Base-by-base conservation (phyloP, 176 grass and related monocot genomes). In the Lolium rigidum region DNA sequence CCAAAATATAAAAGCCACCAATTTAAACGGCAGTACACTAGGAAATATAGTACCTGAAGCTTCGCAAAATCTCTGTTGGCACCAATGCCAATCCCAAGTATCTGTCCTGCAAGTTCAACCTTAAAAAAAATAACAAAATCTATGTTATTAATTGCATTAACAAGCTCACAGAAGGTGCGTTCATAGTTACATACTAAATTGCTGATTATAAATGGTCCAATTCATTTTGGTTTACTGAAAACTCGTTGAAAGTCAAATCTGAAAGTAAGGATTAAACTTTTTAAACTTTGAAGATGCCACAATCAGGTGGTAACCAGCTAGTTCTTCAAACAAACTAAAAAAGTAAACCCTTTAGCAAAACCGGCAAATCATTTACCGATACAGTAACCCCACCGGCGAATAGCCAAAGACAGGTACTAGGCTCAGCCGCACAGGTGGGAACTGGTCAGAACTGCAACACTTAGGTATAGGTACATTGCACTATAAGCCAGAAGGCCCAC, bases 81-180 rank as follows among this genome's bases (percentile, higher is more conserved):
- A 89, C 80, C 89, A 91, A 84, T 24, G 9, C 92, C 92, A 13
- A 66, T 89, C 71, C 92, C 92, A 51, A 94, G 76, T 87, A 94
- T 86, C 22, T 89, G 83, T 91, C 92, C 92, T 59, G 81, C 89
- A 68, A 94, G 82, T 91, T 94, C 92, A 88, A 86, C 89, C 92
- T 91, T 86, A 56, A 86, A 71, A 59, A 59, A 56, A 84, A 57
- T 46, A 74, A 68, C 6, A 84, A 43, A n/a, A 84, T 70, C 6
- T 54, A 37, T 57, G 10, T 80, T 62, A 39, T 70, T 67, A 77
- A 75, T 25, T 75, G 71, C 78, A 80, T 38, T 85, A 72, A 54
- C 31, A 72, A 73, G 13, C 12, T 43, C 15, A 3, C 47, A 78
- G 3, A 71, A 86, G 7, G 4, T 67, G 48, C 73, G 80, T 50